Base-by-base conservation (phyloP, 495 filamentous ascomycete species). In the Bombardia bombarda region DNA sequence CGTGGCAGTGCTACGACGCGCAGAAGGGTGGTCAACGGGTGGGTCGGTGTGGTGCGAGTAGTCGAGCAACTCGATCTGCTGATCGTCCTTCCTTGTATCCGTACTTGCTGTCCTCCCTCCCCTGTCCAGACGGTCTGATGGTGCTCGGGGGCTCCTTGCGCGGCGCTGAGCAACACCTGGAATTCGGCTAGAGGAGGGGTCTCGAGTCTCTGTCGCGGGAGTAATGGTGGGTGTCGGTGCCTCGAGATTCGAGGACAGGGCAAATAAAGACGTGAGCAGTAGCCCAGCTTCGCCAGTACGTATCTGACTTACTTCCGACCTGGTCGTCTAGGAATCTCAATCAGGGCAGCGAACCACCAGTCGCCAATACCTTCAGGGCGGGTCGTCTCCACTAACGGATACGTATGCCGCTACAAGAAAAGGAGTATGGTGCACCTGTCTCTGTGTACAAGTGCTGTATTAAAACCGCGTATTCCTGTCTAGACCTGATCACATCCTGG, bases 161-260 rank as follows among this genome's bases (percentile, higher is more conserved):
- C 2, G 51, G 40, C 46, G 45, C 51, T 53, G 51, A 45, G 47
- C 46, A 28, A 19, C 25, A 44, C 39, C 46, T 40, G 49, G 39
- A 42, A 56, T 49, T 52, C 50, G 50, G 47, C 38, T 45, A 56
- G 67, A 67, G 66, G 68, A 70, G 63, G 65, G 65, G 55, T 54
- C 42, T 34, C 36, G 40, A 31, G 44, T 38, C 12, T 30, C 42
- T 40, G 50, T 40, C 46, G 47, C 52, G 41, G 55, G 53, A 42
- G 58, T 32, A 57, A 71, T 71, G 60, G 58, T 70, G 61, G 48
- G 22, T 25, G 38, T 3, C 7, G 20, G 38, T 54, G 59, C 59
- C 57, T 46, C 32, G 32, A 41, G 24, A 47, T n/a, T n/a, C n/a
- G n/a, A n/a, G n/a, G n/a, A n/a, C n/a, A n/a, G 32, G 32, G 32